Evolutionary conservation across 495 filamentous ascomycete species (phyloP), one percentile per base, ranked within the genome.

Genomic region (Penicillium salamii): DNA sequence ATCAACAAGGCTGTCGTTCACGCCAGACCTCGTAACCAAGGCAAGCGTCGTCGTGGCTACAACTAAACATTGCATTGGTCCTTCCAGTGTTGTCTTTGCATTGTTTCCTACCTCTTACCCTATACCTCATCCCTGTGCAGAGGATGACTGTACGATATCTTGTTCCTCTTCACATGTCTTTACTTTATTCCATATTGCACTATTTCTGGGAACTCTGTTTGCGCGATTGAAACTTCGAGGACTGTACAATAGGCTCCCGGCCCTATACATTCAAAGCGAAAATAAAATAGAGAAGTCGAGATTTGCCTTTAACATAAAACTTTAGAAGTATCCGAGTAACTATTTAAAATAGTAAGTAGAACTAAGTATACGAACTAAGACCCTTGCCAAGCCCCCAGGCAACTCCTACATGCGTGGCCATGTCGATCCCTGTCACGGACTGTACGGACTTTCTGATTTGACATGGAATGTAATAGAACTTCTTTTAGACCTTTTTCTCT

Each of bases 1-100:
- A 62, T 86, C 67, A 91, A 92, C 74, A 89, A 85, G 63, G 89
- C 82, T 63, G 86, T 95, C 42, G 86, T 95, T 37, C 80, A 81
- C 19, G 77, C 86, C 33, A 80, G 89, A 49, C 76, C 78, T 44
- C 81, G 89, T 53, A 91, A 90, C 71, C 85, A 89, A 68, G 88
- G 87, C 64, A 87, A 87, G 73, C 72, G 74, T 49, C 72, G 74
- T 54, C 72, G 74, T 62, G 72, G 72, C 43, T 72, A 75, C 57
- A 70, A 68, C 51, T 77, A 70, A 53, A 53, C 34, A 31, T 21
- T 39, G 32, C 18, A 38, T 49, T 23, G 26, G 38, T 45, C 53
- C 41, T 39, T 8, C 39, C 19, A 49, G 55, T 42, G 31, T 52
- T 15, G 55, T 44, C 42, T 29, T 48, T 18, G 56, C 42, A 37